A percentile compares a stretch with the other conserved stretches of the same genome.
These are phyloP conservation scores for Aegilops tauschii DNA, from an alignment of 176 grass and related monocot species.

Conservation along the genomic window DNA sequence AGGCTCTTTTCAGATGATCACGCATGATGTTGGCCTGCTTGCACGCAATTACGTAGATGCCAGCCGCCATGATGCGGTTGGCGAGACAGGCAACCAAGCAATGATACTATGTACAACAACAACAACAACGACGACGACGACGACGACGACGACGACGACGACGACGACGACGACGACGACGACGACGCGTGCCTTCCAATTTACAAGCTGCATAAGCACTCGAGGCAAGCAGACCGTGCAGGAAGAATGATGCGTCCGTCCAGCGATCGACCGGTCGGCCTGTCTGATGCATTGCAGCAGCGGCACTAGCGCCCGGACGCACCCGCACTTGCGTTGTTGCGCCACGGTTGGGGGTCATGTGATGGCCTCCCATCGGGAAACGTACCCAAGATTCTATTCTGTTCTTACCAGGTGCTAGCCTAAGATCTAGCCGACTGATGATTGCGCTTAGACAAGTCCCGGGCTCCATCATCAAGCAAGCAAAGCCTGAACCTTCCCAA, in stretches of 20 bases:
- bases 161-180: too few relatives aligned
- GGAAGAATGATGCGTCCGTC: not conserved
- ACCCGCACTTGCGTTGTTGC: not conserved
- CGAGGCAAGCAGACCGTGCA: not conserved
- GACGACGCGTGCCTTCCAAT: not conserved
- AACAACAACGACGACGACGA: not conserved
- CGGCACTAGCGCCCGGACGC: too few relatives aligned
- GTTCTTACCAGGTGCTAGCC: not conserved
- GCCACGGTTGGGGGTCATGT: not conserved
- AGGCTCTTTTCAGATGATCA: not conserved
- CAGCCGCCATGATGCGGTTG: constrained; percentile 23
- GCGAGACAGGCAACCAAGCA: not conserved
- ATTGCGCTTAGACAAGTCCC: not conserved
- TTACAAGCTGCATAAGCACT: not conserved
- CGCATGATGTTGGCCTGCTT: constrained; percentile 40
- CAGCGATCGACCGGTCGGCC: not conserved
- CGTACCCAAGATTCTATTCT: constrained; percentile 30
- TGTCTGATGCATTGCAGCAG: not conserved
- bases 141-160: too few relatives aligned
- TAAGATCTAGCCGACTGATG: not conserved
- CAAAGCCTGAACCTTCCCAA: constrained; percentile 16
- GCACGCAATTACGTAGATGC: constrained; percentile 20
- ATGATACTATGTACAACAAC: too few relatives aligned
- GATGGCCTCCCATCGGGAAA: constrained; percentile 18
- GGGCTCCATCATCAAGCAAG: not conserved